Evolutionary conservation across 2,329 filamentous ascomycete species (phyloP).

Genomic region (Nigrospora osmanthi): DNA sequence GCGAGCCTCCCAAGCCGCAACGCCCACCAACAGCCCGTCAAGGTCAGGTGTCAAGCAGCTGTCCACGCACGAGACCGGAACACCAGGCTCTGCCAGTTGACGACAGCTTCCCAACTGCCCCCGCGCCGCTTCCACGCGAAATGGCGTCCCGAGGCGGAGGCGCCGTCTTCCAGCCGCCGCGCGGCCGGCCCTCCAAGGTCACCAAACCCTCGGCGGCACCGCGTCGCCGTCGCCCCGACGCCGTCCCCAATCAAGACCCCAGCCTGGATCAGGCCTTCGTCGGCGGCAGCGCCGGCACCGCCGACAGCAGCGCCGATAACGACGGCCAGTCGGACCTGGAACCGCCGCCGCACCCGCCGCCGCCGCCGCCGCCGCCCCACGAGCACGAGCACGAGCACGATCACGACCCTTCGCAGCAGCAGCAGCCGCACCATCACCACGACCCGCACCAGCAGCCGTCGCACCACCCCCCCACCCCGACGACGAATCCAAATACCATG

Average conservation of each 20-base stretch:
- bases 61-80: background rate
- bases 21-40: background rate
- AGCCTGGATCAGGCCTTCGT: conserved; percentile 3
- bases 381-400: too few species aligned
- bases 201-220: conserved; percentile 6
- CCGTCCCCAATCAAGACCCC: conserved; percentile 7
- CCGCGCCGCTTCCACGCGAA: background rate
- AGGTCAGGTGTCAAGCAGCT: conserved; percentile 2
- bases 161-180: conserved; percentile 4
- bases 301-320: too few species aligned
- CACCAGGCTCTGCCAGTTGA: background rate
- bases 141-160: conserved; percentile 1
- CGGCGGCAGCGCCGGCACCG: too few species aligned
- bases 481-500: background rate
- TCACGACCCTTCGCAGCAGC: background rate
- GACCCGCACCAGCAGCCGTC: too few species aligned
- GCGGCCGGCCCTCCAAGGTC: conserved; percentile 6
- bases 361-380: too few species aligned
- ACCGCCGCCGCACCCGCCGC: too few species aligned
- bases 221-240: conserved; percentile 6
- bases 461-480: background rate
- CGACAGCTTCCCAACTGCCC: background rate
- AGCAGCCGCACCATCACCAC: background rate
- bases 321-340: too few species aligned
- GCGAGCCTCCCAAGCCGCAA: too few species aligned